These are phyloP conservation scores for Mycena vulgaris DNA, from an alignment of 768 basidiomycete genomes.

Conservation along the genomic window DNA sequence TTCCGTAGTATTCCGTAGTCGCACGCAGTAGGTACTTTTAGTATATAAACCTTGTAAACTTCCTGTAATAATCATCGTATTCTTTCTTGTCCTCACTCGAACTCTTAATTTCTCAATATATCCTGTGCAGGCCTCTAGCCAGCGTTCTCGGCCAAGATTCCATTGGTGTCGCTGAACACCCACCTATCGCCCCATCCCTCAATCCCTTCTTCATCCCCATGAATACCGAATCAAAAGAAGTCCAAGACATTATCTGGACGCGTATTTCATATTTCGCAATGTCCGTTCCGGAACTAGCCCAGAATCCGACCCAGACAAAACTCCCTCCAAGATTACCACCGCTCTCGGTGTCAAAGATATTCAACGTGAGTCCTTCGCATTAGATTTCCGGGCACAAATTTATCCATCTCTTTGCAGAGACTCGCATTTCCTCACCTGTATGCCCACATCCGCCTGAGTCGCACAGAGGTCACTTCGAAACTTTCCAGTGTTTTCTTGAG, in stretches of 20 bases:
- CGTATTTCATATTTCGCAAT: slow-evolving; percentile 24
- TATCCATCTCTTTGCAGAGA: not conserved
- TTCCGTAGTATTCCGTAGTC: no score
- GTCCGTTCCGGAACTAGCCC: slow-evolving; percentile 1
- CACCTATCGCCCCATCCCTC: slow-evolving; percentile 7
- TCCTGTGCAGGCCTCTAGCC: no score
- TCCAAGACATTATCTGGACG: not conserved
- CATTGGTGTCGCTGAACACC: not conserved
- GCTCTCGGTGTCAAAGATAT: slow-evolving; percentile 11
- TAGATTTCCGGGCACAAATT: no score
- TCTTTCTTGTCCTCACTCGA: no score
- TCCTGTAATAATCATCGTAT: no score
- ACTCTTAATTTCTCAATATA: no score
- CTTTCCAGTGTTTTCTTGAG: not conserved
- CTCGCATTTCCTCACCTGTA: slow-evolving; percentile 14
- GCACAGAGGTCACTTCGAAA: not conserved
- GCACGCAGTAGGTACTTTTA: no score
- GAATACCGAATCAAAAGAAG: not conserved
- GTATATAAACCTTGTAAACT: no score
- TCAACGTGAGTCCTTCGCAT: not conserved
- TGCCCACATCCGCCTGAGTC: not conserved
- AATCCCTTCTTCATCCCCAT: slow-evolving; percentile 12
- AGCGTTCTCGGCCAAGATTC: no score
- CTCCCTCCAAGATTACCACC: not conserved
- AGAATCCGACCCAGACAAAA: not conserved